phyloP scores from a whole-genome alignment of 768 basidiomycete genomes.

The Daedaleopsis sinensis region DNA sequence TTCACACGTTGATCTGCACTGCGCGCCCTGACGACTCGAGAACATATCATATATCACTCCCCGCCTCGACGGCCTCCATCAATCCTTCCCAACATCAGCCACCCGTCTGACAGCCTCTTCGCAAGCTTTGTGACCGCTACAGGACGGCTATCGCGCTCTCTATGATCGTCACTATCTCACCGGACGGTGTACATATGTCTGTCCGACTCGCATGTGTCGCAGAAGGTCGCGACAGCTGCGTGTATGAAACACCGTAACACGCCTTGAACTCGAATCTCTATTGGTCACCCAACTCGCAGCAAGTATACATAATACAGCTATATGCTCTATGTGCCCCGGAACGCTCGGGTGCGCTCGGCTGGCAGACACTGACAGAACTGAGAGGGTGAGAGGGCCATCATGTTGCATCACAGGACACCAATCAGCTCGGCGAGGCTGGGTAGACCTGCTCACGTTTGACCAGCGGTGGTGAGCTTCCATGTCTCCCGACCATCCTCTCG shows the following conservation, averaged over 20 bases:
- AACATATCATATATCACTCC: background rate
- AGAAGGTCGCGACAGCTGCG: background rate
- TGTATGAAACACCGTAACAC: background rate
- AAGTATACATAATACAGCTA: background rate
- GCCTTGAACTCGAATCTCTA: too few species aligned
- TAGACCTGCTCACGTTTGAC: too few species aligned
- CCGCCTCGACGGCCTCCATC: background rate
- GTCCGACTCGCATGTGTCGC: background rate
- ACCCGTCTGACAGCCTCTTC: background rate
- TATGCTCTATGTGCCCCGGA: background rate
- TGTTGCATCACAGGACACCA: background rate
- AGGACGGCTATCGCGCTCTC: background rate
- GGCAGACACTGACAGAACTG: background rate
- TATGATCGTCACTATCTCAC: background rate
- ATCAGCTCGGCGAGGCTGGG: background rate
- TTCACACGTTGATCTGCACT: constrained; percentile 21
- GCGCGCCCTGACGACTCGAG: constrained; percentile 2
- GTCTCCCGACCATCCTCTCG: too few species aligned
- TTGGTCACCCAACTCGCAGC: background rate
- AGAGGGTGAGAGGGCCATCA: background rate
- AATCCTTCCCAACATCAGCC: background rate
- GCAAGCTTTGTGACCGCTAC: too few species aligned
- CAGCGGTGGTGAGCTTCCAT: too few species aligned
- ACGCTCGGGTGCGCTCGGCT: background rate
- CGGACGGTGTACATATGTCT: background rate